Percentiles rank a stretch among this genome's conserved stretches.
Conservation (phyloP, 306 rosid species). For the Cajanus cajan region DNA sequence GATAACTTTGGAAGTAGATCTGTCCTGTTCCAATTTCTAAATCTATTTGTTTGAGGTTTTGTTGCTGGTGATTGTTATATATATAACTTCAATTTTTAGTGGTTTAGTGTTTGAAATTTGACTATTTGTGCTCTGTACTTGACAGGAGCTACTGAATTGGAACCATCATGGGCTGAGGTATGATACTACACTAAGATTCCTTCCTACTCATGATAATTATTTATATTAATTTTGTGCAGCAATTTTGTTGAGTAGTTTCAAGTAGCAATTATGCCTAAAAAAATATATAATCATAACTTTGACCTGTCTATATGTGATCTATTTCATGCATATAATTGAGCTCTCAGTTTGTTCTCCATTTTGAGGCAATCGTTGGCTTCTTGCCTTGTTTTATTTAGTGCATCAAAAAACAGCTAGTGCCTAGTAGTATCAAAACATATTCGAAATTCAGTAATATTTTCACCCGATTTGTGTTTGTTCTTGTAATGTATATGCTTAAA, state of each 20-base stretch:
- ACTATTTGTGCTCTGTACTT: conserved; percentile 26
- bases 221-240: not conserved
- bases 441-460: not conserved
- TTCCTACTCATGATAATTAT: not conserved
- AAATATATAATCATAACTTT: not conserved
- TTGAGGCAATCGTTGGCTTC: not conserved
- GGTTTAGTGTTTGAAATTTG: conserved; percentile 1
- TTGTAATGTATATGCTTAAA: not conserved
- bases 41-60: conserved; percentile 4
- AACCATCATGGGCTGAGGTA: conserved; percentile 96
- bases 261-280: not conserved
- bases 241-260: not conserved
- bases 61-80: not conserved
- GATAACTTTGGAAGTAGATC: not conserved
- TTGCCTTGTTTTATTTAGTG: not conserved
- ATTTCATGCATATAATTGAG: not conserved
- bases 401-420: not conserved
- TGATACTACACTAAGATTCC: not conserved
- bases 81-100: not conserved
- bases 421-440: not conserved
- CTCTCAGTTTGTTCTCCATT: not conserved
- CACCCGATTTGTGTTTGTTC: not conserved
- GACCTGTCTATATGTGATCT: not conserved
- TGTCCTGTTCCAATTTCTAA: not conserved
- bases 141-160: conserved; percentile 87